Conservation (phyloP, 2,329 filamentous ascomycete genomes). For the Leptographium flavum region DNA sequence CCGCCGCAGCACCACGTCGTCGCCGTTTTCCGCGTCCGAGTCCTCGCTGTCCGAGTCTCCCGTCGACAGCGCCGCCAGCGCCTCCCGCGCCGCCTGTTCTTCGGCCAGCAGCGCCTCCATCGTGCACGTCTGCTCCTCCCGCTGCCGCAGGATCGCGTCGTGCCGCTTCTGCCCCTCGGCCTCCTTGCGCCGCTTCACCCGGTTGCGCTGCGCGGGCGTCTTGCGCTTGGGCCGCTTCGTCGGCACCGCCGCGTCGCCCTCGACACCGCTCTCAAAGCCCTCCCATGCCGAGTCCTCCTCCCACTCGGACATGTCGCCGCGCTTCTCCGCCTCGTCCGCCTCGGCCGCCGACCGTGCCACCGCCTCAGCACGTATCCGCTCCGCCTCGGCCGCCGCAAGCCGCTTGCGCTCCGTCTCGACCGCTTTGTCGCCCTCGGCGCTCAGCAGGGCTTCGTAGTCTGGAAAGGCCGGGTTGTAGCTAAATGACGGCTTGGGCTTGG, state of each 20-base stretch:
- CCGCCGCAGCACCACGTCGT: constrained; percentile 52
- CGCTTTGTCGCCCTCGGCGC: constrained; percentile 62
- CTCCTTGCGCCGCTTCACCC: constrained; percentile 75
- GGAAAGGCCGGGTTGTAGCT: constrained; percentile 86
- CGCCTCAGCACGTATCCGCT: constrained; percentile 52
- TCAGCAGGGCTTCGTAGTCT: constrained; percentile 69
- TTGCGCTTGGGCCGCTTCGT: constrained; percentile 73
- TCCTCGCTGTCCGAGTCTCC: constrained; percentile 29
- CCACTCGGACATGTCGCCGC: constrained; percentile 51
- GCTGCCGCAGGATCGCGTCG: constrained; percentile 59
- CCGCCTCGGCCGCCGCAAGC: constrained; percentile 50
- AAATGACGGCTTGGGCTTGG: constrained; percentile 64
- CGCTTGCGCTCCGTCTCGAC: constrained; percentile 67
- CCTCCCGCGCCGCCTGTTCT: constrained; percentile 45
- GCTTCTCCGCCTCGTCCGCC: constrained; percentile 58
- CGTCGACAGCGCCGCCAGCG: constrained; percentile 26
- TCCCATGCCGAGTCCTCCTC: constrained; percentile 91
- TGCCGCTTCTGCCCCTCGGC: constrained; percentile 65
- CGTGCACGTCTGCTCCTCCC: constrained; percentile 54
- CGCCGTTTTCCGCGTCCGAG: constrained; percentile 42
- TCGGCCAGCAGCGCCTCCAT: constrained; percentile 61
- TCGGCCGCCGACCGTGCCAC: constrained; percentile 56
- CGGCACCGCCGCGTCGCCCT: constrained; percentile 47
- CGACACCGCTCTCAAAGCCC: constrained; percentile 68
- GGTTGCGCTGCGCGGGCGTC: constrained; percentile 75